Conservation (phyloP, 345 rosid genomes). For the Gossypium ekmanianum region DNA sequence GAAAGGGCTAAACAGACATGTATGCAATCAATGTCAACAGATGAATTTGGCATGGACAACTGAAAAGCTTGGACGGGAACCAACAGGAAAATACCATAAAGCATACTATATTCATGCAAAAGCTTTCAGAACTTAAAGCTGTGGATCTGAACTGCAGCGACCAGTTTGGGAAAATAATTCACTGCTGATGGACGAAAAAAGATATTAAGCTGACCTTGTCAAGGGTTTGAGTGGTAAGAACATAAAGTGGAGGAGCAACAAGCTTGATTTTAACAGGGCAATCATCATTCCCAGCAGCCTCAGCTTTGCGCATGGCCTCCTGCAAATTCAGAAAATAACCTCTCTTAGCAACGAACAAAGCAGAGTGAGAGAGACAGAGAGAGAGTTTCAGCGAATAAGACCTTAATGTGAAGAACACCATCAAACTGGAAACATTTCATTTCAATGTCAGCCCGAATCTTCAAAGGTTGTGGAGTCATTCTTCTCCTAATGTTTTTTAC, state of each 20-base stretch:
- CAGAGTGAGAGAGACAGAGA: neutral
- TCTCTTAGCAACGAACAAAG: neutral
- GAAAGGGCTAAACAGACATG: neutral
- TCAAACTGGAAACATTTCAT: conserved; percentile 98
- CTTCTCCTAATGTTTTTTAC: conserved; percentile 85
- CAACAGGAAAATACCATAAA: neutral
- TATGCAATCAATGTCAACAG: neutral
- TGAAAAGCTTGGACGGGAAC: neutral
- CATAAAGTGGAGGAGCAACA: conserved; percentile 97
- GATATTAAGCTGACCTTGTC: conserved; percentile 64
- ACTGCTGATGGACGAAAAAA: neutral
- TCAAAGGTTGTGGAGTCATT: conserved; percentile 96
- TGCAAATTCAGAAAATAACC: conserved; percentile 29
- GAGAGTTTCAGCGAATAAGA: conserved; percentile 14
- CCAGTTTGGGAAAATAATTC: neutral
- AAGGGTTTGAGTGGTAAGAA: conserved; percentile 93
- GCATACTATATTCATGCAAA: neutral
- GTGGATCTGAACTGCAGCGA: neutral
- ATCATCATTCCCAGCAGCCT: conserved; percentile 81
- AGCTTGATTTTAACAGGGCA: conserved; percentile 95
- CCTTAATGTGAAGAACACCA: conserved; percentile 97
- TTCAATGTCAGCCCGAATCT: conserved; percentile 92
- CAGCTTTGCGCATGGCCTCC: conserved; percentile 97
- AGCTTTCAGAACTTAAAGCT: neutral
- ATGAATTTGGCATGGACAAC: neutral